A percentile compares a stretch with the other conserved stretches of the same genome.
These are phyloP conservation scores for Coemansia sp. DNA, from an alignment of 371 early-diverging fungal species.

Conservation along the genomic window DNA sequence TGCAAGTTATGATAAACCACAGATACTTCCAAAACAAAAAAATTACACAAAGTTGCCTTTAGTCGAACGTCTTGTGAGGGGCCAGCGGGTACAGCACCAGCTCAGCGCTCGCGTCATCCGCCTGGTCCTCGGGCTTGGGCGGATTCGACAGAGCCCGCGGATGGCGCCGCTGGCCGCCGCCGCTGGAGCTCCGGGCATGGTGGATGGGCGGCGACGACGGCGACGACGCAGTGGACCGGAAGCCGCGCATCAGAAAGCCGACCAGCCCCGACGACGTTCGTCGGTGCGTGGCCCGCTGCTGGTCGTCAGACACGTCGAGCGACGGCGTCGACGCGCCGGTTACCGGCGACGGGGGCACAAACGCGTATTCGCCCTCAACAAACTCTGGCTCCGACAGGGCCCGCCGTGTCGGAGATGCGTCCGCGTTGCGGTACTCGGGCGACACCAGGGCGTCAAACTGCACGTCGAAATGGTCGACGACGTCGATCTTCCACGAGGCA, in stretches of 20 bases:
- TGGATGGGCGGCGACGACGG: constrained; percentile 5
- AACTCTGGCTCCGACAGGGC: constrained; percentile 14
- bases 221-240: constrained; percentile 27
- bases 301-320: neutral
- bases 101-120: neutral
- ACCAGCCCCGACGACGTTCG: constrained; percentile 46
- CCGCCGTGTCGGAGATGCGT: neutral
- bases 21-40: no score
- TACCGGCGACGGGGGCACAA: neutral
- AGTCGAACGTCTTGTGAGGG: neutral
- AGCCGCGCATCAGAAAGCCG: constrained; percentile 39
- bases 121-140: neutral
- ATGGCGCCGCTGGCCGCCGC: neutral
- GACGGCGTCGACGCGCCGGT: neutral
- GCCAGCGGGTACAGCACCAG: constrained; percentile 1
- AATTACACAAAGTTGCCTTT: neutral
- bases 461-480: constrained; percentile 44
- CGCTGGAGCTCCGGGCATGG: no score
- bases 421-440: constrained; percentile 2
- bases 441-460: constrained; percentile 42
- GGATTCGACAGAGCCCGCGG: neutral
- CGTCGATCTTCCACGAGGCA: constrained; percentile 38
- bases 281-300: constrained; percentile 20
- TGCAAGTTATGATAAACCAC: no score
- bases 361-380: constrained; percentile 14